Evolutionary conservation across 2,329 filamentous ascomycete genomes (phyloP).

Genomic region (Laburnicola sp.): DNA sequence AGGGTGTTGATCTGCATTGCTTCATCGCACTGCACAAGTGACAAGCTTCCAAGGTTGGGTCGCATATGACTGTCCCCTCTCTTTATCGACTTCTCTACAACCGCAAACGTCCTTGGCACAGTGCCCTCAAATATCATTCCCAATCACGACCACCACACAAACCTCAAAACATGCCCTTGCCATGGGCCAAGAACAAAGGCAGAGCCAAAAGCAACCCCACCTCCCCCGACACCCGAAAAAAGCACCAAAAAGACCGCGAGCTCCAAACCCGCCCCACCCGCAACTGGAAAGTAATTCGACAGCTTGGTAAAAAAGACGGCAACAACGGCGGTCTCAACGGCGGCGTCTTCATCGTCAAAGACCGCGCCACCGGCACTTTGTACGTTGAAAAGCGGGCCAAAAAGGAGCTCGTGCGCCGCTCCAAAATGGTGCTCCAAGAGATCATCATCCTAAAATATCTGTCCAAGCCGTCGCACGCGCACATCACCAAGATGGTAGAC

Average conservation of each 20-base stretch:
- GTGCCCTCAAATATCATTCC: too few species aligned
- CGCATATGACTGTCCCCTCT: too few species aligned
- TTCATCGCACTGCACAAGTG: too few species aligned
- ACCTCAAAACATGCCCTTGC: slow-evolving; percentile 2
- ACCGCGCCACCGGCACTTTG: not conserved
- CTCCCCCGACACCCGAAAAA: not conserved
- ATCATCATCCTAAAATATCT: slow-evolving; percentile 7
- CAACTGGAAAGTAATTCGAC: not conserved
- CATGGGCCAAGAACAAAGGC: not conserved
- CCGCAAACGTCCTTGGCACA: too few species aligned
- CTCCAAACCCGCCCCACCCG: not conserved
- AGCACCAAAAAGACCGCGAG: not conserved
- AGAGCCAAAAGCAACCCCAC: not conserved
- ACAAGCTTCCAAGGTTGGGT: too few species aligned
- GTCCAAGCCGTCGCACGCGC: not conserved
- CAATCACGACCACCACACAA: slow-evolving; percentile 1
- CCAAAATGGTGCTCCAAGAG: not conserved
- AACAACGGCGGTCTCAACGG: slow-evolving; percentile 9
- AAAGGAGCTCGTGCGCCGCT: not conserved
- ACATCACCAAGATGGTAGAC: slow-evolving; percentile 11
- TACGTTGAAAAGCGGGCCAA: slow-evolving; percentile 8
- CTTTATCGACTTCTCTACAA: too few species aligned
- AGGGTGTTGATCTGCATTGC: too few species aligned
- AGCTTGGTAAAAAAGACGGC: not conserved
- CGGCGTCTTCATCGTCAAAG: slow-evolving; percentile 8